These are phyloP conservation scores for Coelastrella sp. DNA, from an alignment of 139 green algal species.

Conservation along the genomic window DNA sequence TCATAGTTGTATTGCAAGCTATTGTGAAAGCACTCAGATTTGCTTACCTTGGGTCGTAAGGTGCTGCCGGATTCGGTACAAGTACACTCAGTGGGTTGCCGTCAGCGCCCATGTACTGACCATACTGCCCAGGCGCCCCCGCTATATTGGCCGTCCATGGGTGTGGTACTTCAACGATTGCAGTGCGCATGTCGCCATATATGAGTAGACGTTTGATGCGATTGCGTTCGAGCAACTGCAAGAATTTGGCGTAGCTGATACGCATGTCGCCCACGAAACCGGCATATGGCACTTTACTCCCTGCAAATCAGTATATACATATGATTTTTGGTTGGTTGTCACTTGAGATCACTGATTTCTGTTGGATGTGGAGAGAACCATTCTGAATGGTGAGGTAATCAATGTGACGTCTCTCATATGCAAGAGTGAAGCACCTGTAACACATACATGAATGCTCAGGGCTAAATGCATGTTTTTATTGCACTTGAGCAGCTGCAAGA, in stretches of 20 bases:
- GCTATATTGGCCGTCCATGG: conserved; percentile 61
- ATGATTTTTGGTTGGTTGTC: too few species aligned
- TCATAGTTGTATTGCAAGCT: background rate
- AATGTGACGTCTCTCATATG: too few species aligned
- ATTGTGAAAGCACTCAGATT: background rate
- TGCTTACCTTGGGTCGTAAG: conserved; percentile 66
- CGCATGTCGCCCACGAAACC: conserved; percentile 72
- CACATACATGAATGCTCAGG: too few species aligned
- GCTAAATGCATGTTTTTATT: background rate
- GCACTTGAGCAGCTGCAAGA: conserved; percentile 70
- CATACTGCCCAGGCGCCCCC: conserved; percentile 54
- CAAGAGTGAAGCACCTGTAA: too few species aligned
- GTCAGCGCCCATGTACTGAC: conserved; percentile 29
- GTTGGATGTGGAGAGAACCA: too few species aligned
- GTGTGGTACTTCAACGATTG: conserved; percentile 73
- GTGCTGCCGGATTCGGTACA: conserved; percentile 61
- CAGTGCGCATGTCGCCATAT: conserved; percentile 74
- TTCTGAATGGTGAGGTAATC: too few species aligned
- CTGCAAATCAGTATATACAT: conserved; percentile 37
- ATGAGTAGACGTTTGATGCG: conserved; percentile 76
- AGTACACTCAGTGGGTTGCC: conserved; percentile 52
- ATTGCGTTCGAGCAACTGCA: conserved; percentile 64
- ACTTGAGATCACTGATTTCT: too few species aligned
- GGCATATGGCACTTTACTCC: conserved; percentile 60
- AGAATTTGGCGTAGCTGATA: conserved; percentile 78